phyloP scores from a whole-genome alignment of 495 filamentous ascomycete genomes.

The Durotheca rogersii region DNA sequence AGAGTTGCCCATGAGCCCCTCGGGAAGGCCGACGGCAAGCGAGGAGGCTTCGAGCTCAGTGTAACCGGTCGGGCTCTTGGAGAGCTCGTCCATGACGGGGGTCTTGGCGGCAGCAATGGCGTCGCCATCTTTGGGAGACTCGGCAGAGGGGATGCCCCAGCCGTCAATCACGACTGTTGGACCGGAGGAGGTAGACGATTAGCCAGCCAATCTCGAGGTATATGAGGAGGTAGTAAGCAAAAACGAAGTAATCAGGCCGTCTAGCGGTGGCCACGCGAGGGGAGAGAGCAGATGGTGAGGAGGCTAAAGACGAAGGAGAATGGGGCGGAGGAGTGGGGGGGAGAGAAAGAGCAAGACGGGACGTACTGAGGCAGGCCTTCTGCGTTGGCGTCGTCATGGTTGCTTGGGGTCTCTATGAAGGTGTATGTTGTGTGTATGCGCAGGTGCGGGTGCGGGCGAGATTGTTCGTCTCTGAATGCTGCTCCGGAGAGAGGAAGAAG shows the following conservation, averaged over 20 bases:
- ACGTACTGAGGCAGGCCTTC: slow-evolving; percentile 89
- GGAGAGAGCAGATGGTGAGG: slow-evolving; percentile 12
- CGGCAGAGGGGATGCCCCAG: slow-evolving; percentile 84
- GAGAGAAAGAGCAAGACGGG: slow-evolving; percentile 19
- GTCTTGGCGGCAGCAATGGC: slow-evolving; percentile 91
- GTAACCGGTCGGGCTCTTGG: slow-evolving; percentile 72
- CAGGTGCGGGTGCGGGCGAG: too few species aligned
- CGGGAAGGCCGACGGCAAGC: slow-evolving; percentile 89
- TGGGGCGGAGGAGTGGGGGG: slow-evolving; percentile 16
- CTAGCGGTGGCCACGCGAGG: neutral
- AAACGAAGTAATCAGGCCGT: slow-evolving; percentile 45
- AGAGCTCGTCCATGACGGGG: slow-evolving; percentile 85
- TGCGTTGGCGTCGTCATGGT: slow-evolving; percentile 80
- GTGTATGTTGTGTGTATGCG: too few species aligned
- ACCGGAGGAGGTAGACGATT: slow-evolving; percentile 50
- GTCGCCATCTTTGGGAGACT: slow-evolving; percentile 81
- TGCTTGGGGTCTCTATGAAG: neutral
- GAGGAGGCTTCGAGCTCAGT: slow-evolving; percentile 93
- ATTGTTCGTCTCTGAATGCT: too few species aligned
- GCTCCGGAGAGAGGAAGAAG: slow-evolving; percentile 31
- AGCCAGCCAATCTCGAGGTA: slow-evolving; percentile 57
- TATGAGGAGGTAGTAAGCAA: slow-evolving; percentile 47
- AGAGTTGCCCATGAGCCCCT: slow-evolving; percentile 98
- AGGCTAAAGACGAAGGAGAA: slow-evolving; percentile 2
- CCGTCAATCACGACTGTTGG: slow-evolving; percentile 90